Evolutionary conservation across 345 rosid genomes (phyloP).

Genomic region (Eucalyptus marginata): DNA sequence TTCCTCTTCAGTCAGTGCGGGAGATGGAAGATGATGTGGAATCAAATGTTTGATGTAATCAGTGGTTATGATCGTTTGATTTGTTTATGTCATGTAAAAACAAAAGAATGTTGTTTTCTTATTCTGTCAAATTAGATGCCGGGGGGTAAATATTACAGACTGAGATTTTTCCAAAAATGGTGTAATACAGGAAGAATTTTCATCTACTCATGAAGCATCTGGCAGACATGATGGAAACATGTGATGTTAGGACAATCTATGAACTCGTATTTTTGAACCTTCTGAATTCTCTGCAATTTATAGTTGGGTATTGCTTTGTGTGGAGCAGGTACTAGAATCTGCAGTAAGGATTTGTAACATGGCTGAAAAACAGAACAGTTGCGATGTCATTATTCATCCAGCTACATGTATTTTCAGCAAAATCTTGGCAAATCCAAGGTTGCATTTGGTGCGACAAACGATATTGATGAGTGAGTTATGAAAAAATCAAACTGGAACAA

Average conservation of each 20-base stretch:
- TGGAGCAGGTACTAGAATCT: background rate
- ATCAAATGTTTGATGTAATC: background rate
- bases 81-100: background rate
- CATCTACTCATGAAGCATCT: background rate
- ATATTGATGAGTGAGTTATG: background rate
- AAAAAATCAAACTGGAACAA: background rate
- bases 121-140: background rate
- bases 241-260: background rate
- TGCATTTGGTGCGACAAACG: background rate
- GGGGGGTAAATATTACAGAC: background rate
- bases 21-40: conserved; percentile 41
- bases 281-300: background rate
- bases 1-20: conserved; percentile 41
- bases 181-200: background rate
- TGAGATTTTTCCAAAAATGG: background rate
- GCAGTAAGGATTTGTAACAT: background rate
- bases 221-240: background rate
- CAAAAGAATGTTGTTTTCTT: background rate
- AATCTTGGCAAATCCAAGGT: background rate
- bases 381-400: background rate
- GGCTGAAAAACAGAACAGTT: background rate
- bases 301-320: background rate
- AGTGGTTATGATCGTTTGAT: background rate
- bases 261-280: background rate
- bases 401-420: background rate